phyloP scores from a whole-genome alignment of 1,139 yeast genomes.

The Komagataea norvegica region DNA sequence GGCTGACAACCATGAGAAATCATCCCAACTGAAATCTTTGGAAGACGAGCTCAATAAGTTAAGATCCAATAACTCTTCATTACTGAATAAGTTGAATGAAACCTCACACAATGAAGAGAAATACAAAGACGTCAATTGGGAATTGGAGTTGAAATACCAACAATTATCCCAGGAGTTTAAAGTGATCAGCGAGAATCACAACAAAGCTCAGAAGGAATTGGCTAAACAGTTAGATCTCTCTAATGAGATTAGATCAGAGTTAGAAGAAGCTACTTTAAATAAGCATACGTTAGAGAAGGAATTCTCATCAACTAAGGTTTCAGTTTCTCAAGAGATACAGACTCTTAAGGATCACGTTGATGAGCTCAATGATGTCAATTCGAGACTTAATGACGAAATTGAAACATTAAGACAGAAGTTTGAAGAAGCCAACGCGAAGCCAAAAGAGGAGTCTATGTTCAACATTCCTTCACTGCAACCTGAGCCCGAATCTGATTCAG shows the following conservation, averaged over 20 bases:
- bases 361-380: conserved; percentile 63
- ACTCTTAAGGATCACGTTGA: conserved; percentile 48
- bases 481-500: conserved; percentile 22
- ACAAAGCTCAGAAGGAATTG: conserved; percentile 34
- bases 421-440: conserved; percentile 14
- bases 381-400: conserved; percentile 44
- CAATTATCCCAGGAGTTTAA: conserved; percentile 44
- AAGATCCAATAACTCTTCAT: conserved; percentile 33
- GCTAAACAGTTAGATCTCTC: conserved; percentile 25
- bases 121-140: conserved; percentile 74
- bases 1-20: conserved; percentile 57
- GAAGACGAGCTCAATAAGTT: conserved; percentile 41
- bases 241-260: conserved; percentile 37
- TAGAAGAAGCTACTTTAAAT: conserved; percentile 46
- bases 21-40: conserved; percentile 23
- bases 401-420: conserved; percentile 28
- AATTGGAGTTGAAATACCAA: conserved; percentile 56
- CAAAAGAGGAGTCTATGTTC: conserved; percentile 11
- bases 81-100: conserved; percentile 32
- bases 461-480: conserved; percentile 24
- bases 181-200: conserved; percentile 29
- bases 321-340: conserved; percentile 38
- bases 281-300: conserved; percentile 38
- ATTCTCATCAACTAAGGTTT: conserved; percentile 33
- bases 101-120: conserved; percentile 40